Evolutionary conservation across 192 early-diverging fungal genomes (phyloP).

Genomic region (Umbelopsis sp.): DNA sequence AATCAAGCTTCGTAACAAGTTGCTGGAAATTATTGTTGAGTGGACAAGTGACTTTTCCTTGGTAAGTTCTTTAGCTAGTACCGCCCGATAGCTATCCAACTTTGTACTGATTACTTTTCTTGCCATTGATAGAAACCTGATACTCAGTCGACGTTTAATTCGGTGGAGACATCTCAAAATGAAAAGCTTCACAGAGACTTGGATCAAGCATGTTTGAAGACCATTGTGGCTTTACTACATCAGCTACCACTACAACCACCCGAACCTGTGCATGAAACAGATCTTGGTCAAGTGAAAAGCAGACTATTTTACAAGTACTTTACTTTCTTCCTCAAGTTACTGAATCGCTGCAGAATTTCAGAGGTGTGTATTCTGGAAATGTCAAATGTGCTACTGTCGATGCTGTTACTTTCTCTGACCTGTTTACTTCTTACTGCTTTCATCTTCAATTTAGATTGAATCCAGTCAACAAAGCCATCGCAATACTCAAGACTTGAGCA

Average conservation of each 20-base stretch:
- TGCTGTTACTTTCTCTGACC: background rate
- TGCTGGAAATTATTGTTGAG: conserved; percentile 73
- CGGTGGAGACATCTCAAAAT: conserved; percentile 48
- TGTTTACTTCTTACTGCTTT: background rate
- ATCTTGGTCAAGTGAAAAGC: conserved; percentile 63
- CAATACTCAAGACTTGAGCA: conserved; percentile 11
- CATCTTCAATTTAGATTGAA: background rate
- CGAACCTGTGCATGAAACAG: conserved; percentile 58
- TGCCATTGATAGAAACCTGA: conserved; percentile 32
- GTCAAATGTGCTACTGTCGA: background rate
- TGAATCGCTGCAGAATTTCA: conserved; percentile 67
- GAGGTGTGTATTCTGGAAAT: conserved; percentile 42
- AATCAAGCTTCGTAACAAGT: conserved; percentile 69
- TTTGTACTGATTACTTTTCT: background rate
- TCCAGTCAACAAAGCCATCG: conserved; percentile 10
- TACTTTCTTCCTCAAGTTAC: conserved; percentile 74
- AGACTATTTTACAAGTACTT: conserved; percentile 75
- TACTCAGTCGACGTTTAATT: conserved; percentile 24
- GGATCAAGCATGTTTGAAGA: conserved; percentile 79
- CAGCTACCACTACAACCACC: conserved; percentile 74
- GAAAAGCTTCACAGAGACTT: conserved; percentile 74
- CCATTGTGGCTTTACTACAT: conserved; percentile 67
- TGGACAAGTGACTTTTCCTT: conserved; percentile 77
- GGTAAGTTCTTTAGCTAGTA: conserved; percentile 34
- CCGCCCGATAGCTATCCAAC: too few species aligned